Evolutionary conservation across 257 asterid species (phyloP).

Genomic region (Buddleja alternifolia): DNA sequence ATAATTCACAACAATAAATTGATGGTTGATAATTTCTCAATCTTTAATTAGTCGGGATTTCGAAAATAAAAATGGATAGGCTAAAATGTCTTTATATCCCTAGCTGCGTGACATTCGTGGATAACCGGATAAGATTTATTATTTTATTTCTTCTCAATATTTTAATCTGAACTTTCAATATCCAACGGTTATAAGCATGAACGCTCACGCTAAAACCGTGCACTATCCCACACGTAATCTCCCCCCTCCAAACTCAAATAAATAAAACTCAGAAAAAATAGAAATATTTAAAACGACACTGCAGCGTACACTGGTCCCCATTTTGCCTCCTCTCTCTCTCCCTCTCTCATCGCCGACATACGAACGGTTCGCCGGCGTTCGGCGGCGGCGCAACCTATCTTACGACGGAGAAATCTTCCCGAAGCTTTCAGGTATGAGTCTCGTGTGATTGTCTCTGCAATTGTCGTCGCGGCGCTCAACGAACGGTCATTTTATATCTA

Average conservation of each 20-base stretch:
- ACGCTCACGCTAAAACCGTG: constrained; percentile 30
- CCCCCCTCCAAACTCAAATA: constrained; percentile 22
- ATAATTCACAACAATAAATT: too few relatives aligned
- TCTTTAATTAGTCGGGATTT: too few relatives aligned
- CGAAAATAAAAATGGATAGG: too few relatives aligned
- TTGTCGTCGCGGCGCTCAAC: constrained; percentile 12
- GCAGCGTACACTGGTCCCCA: constrained; percentile 19
- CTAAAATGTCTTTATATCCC: neutral
- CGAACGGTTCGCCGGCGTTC: constrained; percentile 55
- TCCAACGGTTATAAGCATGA: neutral
- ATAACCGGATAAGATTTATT: neutral
- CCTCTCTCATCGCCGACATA: constrained; percentile 31
- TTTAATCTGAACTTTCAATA: neutral
- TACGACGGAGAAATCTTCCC: neutral
- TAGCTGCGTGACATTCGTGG: neutral
- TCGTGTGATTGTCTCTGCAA: neutral
- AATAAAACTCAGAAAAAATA: neutral
- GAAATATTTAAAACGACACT: constrained; percentile 11
- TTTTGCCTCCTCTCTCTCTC: constrained; percentile 29
- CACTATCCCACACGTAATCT: constrained; percentile 28
- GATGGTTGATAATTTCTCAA: too few relatives aligned
- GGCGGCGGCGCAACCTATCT: constrained; percentile 33
- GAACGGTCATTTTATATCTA: constrained; percentile 12
- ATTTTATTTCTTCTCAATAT: neutral
- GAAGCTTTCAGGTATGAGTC: constrained; percentile 3